phyloP scores from a whole-genome alignment of 2,329 filamentous ascomycete genomes.

The Cryphonectria parasitica region DNA sequence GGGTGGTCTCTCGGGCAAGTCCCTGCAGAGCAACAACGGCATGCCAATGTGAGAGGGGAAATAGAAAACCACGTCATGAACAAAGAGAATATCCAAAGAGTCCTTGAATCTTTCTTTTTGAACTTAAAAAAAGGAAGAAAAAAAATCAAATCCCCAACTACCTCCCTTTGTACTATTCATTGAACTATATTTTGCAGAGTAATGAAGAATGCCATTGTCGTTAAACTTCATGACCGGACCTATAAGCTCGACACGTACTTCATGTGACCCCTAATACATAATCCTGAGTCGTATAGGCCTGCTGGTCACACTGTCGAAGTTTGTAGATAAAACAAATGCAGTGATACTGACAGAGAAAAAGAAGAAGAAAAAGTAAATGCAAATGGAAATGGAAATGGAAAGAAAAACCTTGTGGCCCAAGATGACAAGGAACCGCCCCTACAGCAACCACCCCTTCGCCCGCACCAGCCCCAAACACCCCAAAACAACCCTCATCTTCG shows the following conservation, averaged over 20 bases:
- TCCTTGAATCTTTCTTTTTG: neutral
- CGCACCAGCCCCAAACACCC: neutral
- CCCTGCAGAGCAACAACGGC: neutral
- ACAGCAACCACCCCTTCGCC: neutral
- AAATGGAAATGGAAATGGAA: neutral
- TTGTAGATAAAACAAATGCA: neutral
- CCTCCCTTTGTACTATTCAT: too few species aligned
- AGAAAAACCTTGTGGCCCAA: too few species aligned
- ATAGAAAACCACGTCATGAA: neutral
- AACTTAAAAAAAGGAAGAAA: too few species aligned
- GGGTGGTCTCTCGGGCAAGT: neutral
- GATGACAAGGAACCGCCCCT: neutral
- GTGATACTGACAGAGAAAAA: neutral
- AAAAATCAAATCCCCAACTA: too few species aligned
- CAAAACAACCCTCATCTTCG: neutral
- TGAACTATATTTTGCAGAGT: neutral
- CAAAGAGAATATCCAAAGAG: neutral
- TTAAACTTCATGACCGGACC: neutral
- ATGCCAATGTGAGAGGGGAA: neutral
- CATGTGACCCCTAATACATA: neutral
- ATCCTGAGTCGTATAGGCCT: neutral
- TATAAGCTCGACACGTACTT: neutral
- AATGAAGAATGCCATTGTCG: slow-evolving; percentile 3
- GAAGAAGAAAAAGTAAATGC: neutral
- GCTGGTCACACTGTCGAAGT: neutral